These are phyloP conservation scores for Microdochium bolleyi DNA, from an alignment of 2,329 filamentous ascomycete genomes.

Conservation along the genomic window DNA sequence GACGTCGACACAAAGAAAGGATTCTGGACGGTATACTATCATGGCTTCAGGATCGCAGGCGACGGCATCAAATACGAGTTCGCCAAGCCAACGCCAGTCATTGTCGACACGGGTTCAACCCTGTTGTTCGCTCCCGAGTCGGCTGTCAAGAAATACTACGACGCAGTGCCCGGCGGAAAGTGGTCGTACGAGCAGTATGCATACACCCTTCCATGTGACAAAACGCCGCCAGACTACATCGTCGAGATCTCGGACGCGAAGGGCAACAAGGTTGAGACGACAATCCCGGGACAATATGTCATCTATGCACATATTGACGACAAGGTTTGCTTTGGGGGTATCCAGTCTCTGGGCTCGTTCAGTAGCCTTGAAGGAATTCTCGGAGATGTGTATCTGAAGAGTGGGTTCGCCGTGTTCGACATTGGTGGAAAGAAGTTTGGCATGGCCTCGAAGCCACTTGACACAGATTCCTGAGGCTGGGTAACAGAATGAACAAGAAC, in stretches of 20 bases:
- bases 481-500: too few species aligned
- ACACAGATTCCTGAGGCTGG: constrained; percentile 12
- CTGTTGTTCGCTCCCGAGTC: constrained; percentile 52
- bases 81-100: constrained; percentile 36
- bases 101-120: constrained; percentile 63
- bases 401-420: constrained; percentile 67
- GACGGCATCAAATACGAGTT: constrained; percentile 25
- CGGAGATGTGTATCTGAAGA: constrained; percentile 75
- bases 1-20: constrained; percentile 42
- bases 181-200: constrained; percentile 37
- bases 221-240: constrained; percentile 47
- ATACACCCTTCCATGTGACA: constrained; percentile 50
- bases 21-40: constrained; percentile 30
- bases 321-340: constrained; percentile 64
- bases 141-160: constrained; percentile 54
- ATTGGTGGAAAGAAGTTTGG: constrained; percentile 34
- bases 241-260: constrained; percentile 41
- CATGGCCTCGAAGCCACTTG: constrained; percentile 29
- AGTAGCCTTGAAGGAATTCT: constrained; percentile 56
- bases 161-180: constrained; percentile 40
- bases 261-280: constrained; percentile 35
- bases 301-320: constrained; percentile 44
- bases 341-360: constrained; percentile 48
- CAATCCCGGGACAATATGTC: constrained; percentile 45
- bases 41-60: constrained; percentile 23